Evolutionary conservation across 2,329 filamentous ascomycete genomes (phyloP).

Genomic region (Acrocalymma vagum): DNA sequence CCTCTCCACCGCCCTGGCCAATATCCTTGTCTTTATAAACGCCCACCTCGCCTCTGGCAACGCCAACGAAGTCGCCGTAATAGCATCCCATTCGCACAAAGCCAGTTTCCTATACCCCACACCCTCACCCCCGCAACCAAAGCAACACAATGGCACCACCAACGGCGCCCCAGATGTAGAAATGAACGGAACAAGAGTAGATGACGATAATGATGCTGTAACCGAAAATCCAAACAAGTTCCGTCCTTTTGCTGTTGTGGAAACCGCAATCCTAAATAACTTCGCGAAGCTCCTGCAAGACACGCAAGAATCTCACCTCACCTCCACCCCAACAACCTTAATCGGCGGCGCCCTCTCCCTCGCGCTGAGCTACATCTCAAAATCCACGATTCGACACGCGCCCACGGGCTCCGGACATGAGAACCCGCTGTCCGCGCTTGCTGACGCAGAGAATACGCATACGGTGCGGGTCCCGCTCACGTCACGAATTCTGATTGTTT

Average conservation of each 20-base stretch:
- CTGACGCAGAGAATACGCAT: slow-evolving; percentile 46
- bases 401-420: slow-evolving; percentile 51
- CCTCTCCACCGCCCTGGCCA: slow-evolving; percentile 83
- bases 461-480: slow-evolving; percentile 64
- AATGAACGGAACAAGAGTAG: slow-evolving; percentile 41
- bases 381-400: slow-evolving; percentile 67
- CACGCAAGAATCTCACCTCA: slow-evolving; percentile 70
- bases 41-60: slow-evolving; percentile 94
- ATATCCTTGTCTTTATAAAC: slow-evolving; percentile 95
- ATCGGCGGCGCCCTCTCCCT: slow-evolving; percentile 91
- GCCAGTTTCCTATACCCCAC: slow-evolving; percentile 90
- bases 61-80: slow-evolving; percentile 88
- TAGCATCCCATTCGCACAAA: slow-evolving; percentile 87
- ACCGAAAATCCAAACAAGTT: slow-evolving; percentile 81
- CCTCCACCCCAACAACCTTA: slow-evolving; percentile 78
- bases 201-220: too few species aligned
- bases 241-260: slow-evolving; percentile 87
- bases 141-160: slow-evolving; percentile 19
- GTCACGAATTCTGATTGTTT: slow-evolving; percentile 87
- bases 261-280: slow-evolving; percentile 78
- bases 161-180: slow-evolving; percentile 38
- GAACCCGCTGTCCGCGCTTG: slow-evolving; percentile 55
- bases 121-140: slow-evolving; percentile 36
- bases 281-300: slow-evolving; percentile 75
- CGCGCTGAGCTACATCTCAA: slow-evolving; percentile 90